Conservation (phyloP, 1,284 basidiomycete genomes). For the Sphaerobolus stellatus region DNA sequence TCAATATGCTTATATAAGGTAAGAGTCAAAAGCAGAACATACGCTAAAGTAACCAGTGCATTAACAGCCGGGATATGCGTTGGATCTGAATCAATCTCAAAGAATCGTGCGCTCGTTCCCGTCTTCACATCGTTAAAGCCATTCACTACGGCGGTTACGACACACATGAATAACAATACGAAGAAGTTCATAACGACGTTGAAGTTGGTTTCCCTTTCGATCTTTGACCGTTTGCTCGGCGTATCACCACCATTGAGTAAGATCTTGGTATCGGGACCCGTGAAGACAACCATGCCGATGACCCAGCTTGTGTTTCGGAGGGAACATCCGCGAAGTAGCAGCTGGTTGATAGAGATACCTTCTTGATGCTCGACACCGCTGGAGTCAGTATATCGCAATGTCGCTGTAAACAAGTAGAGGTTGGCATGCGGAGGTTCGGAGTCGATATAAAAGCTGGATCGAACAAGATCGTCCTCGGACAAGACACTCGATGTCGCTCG, state of each 20-base stretch:
- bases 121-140: slow-evolving; percentile 66
- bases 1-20: no score
- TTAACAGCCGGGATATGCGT: slow-evolving; percentile 68
- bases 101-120: slow-evolving; percentile 72
- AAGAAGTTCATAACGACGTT: slow-evolving; percentile 95
- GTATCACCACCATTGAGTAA: slow-evolving; percentile 95
- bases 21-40: slow-evolving; percentile 37
- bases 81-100: slow-evolving; percentile 66
- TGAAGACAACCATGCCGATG: slow-evolving; percentile 92
- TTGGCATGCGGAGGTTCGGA: slow-evolving; percentile 94
- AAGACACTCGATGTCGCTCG: slow-evolving; percentile 73
- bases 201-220: slow-evolving; percentile 98
- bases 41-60: slow-evolving; percentile 89
- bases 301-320: slow-evolving; percentile 95
- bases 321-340: slow-evolving; percentile 89
- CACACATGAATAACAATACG: slow-evolving; percentile 78
- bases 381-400: slow-evolving; percentile 71
- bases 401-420: slow-evolving; percentile 87
- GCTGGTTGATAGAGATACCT: slow-evolving; percentile 85
- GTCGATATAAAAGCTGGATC: slow-evolving; percentile 83
- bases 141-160: slow-evolving; percentile 69
- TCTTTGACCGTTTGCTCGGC: slow-evolving; percentile 92
- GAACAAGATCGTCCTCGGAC: slow-evolving; percentile 92
- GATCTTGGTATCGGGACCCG: slow-evolving; percentile 95
- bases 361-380: slow-evolving; percentile 57